Conservation (phyloP, 768 basidiomycete genomes). For the Termitomyces sp. region DNA sequence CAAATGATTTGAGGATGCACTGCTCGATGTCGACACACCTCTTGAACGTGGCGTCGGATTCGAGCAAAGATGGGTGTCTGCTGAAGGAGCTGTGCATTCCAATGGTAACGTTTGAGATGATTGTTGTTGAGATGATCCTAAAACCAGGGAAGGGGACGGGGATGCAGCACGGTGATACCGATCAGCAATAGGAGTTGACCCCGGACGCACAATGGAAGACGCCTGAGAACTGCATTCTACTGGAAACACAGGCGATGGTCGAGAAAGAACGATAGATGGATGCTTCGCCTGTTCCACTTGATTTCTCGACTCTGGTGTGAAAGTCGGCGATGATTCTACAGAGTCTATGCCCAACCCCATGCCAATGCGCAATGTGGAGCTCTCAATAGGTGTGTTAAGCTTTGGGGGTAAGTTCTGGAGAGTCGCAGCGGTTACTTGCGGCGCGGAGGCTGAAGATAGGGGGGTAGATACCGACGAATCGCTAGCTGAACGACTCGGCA, state of each 20-base stretch:
- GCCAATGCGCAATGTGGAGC: constrained; percentile 40
- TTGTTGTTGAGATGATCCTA: constrained; percentile 17
- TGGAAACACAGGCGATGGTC: neutral
- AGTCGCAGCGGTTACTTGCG: constrained; percentile 40
- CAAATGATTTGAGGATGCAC: constrained; percentile 41
- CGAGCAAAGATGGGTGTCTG: constrained; percentile 19
- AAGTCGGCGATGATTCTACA: constrained; percentile 20
- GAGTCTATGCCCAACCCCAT: constrained; percentile 31
- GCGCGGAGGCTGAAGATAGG: constrained; percentile 53
- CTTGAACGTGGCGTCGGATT: constrained; percentile 16
- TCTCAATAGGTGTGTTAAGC: constrained; percentile 58
- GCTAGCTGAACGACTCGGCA: constrained; percentile 32
- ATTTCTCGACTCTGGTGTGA: neutral
- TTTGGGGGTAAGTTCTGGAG: constrained; percentile 40
- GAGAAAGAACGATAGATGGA: neutral
- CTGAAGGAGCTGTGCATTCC: constrained; percentile 9
- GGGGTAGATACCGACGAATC: constrained; percentile 49
- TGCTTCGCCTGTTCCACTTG: constrained; percentile 5
- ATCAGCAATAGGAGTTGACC: constrained; percentile 34
- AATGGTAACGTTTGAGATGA: constrained; percentile 11
- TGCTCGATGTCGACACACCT: constrained; percentile 25
- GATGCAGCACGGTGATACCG: constrained; percentile 20
- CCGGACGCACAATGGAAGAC: constrained; percentile 7
- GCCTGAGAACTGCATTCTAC: constrained; percentile 5
- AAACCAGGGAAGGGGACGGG: constrained; percentile 14